Evolutionary conservation across 371 early-diverging fungal genomes (phyloP).

Genomic region (Funneliformis caledonium): DNA sequence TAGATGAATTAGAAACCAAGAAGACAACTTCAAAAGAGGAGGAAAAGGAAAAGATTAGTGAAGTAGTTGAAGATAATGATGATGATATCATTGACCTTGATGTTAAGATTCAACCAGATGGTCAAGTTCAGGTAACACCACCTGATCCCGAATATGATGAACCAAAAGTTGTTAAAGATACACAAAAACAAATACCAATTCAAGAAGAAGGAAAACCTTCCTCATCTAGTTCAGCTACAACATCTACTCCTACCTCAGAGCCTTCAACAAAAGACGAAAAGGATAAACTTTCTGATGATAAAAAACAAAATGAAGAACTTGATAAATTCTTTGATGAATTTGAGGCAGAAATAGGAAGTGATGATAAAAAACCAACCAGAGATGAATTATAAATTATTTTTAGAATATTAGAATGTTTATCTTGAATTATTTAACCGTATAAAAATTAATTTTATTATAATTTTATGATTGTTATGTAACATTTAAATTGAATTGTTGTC

Average conservation of each 20-base stretch:
- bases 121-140: conserved; percentile 40
- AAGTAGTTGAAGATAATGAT: conserved; percentile 42
- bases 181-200: conserved; percentile 39
- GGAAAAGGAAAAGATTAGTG: conserved; percentile 38
- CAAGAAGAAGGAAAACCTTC: conserved; percentile 33
- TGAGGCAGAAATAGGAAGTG: conserved; percentile 12
- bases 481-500: too few species aligned
- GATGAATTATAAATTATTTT: conserved; percentile 8
- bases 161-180: not conserved
- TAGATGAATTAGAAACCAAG: conserved; percentile 48
- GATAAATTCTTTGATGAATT: conserved; percentile 16
- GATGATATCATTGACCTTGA: conserved; percentile 44
- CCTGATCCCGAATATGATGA: conserved; percentile 33
- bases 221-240: not conserved
- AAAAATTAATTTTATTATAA: too few species aligned
- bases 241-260: not conserved
- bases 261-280: conserved; percentile 7
- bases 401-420: too few species aligned
- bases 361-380: not conserved
- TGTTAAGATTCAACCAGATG: conserved; percentile 40
- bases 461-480: too few species aligned
- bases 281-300: too few species aligned
- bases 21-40: conserved; percentile 28
- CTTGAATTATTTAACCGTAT: too few species aligned
- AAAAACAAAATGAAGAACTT: not conserved